Evolutionary conservation across 2,329 filamentous ascomycete genomes (phyloP), one percentile per base, ranked within the genome.

Genomic region (Coccinonectria pachysandricola): DNA sequence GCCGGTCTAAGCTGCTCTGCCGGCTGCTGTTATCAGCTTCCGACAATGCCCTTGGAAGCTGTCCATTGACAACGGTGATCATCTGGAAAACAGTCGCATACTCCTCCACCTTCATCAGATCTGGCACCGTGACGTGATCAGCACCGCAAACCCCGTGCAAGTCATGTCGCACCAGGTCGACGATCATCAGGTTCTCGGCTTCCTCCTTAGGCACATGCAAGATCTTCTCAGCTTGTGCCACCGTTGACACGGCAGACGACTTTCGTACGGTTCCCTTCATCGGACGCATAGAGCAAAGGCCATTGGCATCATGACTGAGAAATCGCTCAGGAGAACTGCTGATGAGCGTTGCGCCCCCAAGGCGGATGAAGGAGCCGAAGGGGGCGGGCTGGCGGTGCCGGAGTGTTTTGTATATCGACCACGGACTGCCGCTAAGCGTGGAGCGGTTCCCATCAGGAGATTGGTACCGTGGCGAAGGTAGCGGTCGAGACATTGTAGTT

Each of bases 251-350:
- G 2, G 62, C 64, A 1, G 65, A 60, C 0, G 69, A 71, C 44
- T 93, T 93, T 42, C 77, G 77, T n/a, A 95, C 85, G 0, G 88
- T 96, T 24, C 88, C 88, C 60, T 96, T 96, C 74, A 96, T 96
- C 0, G 88, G 88, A 6, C 87, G 75, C 67, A 95, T 91, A 35
- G 80, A 75, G 49, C 78, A 83, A 21, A 61, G 54, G 1, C 79
- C 77, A 1, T 53, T 56, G 2, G 46, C 35, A 27, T 55, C 48
- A 42, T 63, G 59, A 23, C 71, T 73, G 10, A 96, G 69, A 49
- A 94, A 96, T 3, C 87, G 80, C 56, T 96, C 88, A 0, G 88
- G 88, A 4, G 84, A 93, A 44, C 79, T 82, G 53, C 80, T 82
- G 22, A 93, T 63, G 15, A 96, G 66, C 2, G 83, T 86, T 4